Percentiles rank a stretch among this genome's conserved stretches.
These are phyloP conservation scores for Epichloe typhina DNA, from an alignment of 2,329 filamentous ascomycete species.

Conservation along the genomic window DNA sequence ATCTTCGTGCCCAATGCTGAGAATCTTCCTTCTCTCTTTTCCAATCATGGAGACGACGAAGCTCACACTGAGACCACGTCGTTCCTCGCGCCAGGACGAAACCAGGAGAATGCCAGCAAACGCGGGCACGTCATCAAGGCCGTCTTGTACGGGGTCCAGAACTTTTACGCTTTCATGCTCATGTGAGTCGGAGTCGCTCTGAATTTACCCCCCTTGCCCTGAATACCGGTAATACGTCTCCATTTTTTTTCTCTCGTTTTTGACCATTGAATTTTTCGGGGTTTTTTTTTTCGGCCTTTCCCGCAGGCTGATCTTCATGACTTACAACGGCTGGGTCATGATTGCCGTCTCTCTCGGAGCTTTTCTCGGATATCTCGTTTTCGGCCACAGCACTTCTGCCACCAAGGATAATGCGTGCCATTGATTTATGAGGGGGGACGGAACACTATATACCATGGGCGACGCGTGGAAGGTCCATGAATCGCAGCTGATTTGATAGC, in stretches of 20 bases:
- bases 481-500: no score
- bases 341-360: conserved; percentile 77
- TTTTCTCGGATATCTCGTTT: conserved; percentile 75
- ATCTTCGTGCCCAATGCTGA: conserved; percentile 16
- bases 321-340: conserved; percentile 99
- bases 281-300: no score
- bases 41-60: conserved; percentile 17
- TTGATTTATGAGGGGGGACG: conserved; percentile 23
- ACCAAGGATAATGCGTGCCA: conserved; percentile 89
- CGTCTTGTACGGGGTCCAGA: conserved; percentile 76
- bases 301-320: conserved; percentile 91
- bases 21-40: conserved; percentile 5
- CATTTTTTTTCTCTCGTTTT: not conserved
- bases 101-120: conserved; percentile 46
- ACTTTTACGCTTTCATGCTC: conserved; percentile 98
- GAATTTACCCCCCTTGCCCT: no score
- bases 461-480: no score
- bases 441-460: no score
- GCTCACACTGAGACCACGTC: conserved; percentile 49
- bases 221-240: not conserved
- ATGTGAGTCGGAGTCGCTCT: conserved; percentile 52
- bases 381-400: conserved; percentile 55
- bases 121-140: conserved; percentile 69
- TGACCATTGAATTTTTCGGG: not conserved
- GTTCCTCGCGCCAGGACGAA: conserved; percentile 60